phyloP scores from a whole-genome alignment of 176 grass and related monocot genomes.

The Poa pratensis region DNA sequence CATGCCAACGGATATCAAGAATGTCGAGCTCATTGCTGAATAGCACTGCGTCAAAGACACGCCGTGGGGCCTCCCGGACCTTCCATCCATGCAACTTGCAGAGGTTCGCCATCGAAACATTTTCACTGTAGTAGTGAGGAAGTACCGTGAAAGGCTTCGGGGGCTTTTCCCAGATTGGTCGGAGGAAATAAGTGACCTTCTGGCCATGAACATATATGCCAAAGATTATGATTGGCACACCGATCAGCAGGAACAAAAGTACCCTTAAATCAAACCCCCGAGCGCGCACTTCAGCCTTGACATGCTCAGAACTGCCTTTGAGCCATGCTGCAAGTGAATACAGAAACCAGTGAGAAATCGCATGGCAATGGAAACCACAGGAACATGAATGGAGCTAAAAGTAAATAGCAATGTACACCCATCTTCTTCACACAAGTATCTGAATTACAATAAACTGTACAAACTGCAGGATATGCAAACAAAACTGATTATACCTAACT shows the following conservation, averaged over 20 bases:
- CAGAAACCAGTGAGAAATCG: conserved; percentile 38
- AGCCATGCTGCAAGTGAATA: conserved; percentile 64
- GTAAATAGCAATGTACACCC: conserved; percentile 1
- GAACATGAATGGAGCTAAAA: conserved; percentile 9
- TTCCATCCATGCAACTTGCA: conserved; percentile 90
- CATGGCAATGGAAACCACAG: conserved; percentile 16
- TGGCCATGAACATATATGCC: conserved; percentile 76
- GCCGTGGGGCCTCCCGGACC: conserved; percentile 69
- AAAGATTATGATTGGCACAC: conserved; percentile 63
- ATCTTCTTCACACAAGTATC: conserved; percentile 8
- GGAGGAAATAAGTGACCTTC: conserved; percentile 92
- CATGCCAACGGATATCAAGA: conserved; percentile 83
- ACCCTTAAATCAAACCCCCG: conserved; percentile 75
- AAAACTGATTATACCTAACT: background rate
- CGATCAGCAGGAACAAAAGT: conserved; percentile 68
- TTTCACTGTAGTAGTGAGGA: conserved; percentile 81
- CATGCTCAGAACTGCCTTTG: conserved; percentile 70
- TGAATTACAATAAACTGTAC: conserved; percentile 25
- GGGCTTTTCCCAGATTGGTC: conserved; percentile 85
- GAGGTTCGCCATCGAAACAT: conserved; percentile 75
- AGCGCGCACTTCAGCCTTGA: conserved; percentile 78
- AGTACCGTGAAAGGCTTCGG: conserved; percentile 74
- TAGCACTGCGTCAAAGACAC: conserved; percentile 82
- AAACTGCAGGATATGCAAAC: conserved; percentile 13
- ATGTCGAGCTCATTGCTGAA: conserved; percentile 93